These are phyloP conservation scores for Chiua virens DNA, from an alignment of 768 basidiomycete genomes.

Conservation along the genomic window DNA sequence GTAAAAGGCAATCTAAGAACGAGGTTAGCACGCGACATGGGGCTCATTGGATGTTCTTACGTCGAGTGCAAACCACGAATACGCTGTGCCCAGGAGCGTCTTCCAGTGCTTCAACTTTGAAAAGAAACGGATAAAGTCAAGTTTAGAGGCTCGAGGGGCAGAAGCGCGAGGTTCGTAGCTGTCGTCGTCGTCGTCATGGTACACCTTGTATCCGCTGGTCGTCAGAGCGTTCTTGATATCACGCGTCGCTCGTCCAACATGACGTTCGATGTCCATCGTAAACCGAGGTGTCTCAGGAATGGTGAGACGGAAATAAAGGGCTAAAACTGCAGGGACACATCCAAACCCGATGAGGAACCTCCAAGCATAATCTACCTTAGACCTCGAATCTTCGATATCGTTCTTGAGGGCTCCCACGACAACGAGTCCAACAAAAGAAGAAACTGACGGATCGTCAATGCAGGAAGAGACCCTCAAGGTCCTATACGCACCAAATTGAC, in stretches of 20 bases:
- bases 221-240: constrained; percentile 61
- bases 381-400: constrained; percentile 38
- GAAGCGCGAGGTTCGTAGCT: constrained; percentile 50
- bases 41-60: constrained; percentile 45
- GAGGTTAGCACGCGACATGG: neutral
- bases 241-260: constrained; percentile 64
- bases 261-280: constrained; percentile 38
- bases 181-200: constrained; percentile 45
- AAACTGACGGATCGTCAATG: constrained; percentile 36
- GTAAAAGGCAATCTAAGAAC: constrained; percentile 72
- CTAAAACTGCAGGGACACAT: constrained; percentile 71
- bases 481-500: constrained; percentile 60
- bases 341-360: constrained; percentile 84
- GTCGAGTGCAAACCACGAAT: constrained; percentile 86
- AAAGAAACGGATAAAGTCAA: constrained; percentile 69
- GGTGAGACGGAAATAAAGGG: constrained; percentile 86
- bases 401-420: constrained; percentile 64
- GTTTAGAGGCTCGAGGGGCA: constrained; percentile 61
- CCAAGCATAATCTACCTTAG: constrained; percentile 73
- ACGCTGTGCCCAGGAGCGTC: constrained; percentile 70
- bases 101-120: constrained; percentile 72
- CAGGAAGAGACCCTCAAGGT: neutral
- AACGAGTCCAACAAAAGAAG: constrained; percentile 63
- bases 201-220: constrained; percentile 43
- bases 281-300: constrained; percentile 86